Evolutionary conservation across 371 early-diverging fungal species (phyloP), one percentile per base, ranked within the genome.

Genomic region (Vairimorpha necatrix): DNA sequence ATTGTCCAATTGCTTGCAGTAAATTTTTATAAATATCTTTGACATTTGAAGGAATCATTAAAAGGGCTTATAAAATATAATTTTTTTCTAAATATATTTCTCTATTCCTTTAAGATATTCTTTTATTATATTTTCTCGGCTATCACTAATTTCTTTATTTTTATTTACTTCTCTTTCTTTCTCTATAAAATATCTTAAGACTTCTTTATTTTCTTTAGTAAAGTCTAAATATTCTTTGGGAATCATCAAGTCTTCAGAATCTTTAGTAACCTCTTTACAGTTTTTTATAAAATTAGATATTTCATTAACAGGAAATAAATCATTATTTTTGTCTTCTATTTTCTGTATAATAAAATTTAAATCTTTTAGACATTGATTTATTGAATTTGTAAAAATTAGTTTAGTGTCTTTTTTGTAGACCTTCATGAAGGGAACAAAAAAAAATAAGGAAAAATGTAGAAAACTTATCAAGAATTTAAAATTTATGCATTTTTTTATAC

Each of bases 21-120:
- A 75, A 42, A 2, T 47, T 33, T 3, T 70, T 75, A 33, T 48
- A 69, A 0, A 69, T 18, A 47, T 61, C 47, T 1, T 34, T 69
- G 7, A 56, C 76, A 34, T 24, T 48, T 22, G 69, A 30, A 4
- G 66, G 69, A 62, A 63, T 22, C 76, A 75, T 75, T 48, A 13
- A 20, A 18, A 46, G 71, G 63, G 63, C 7, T 33, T 63, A 72
- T 72, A 33, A 72, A 65, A 72, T 20, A n/a, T 9, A 54, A 54
- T 54, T 9, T 54, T 26, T 20, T 54, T n/a, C 18, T n/a, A 26
- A 16, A 54, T 54, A 54, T n/a, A 60, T n/a, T 63, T 28, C 11
- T 18, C 11, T 18, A 63, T 38, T 2, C 24, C 63, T 9, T 63
- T 38, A 36, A 36, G 33, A 38, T 13, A 63, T 36, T 36, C 28